Evolutionary conservation across 2,329 filamentous ascomycete genomes (phyloP).

Genomic region (Apiospora aurea): DNA sequence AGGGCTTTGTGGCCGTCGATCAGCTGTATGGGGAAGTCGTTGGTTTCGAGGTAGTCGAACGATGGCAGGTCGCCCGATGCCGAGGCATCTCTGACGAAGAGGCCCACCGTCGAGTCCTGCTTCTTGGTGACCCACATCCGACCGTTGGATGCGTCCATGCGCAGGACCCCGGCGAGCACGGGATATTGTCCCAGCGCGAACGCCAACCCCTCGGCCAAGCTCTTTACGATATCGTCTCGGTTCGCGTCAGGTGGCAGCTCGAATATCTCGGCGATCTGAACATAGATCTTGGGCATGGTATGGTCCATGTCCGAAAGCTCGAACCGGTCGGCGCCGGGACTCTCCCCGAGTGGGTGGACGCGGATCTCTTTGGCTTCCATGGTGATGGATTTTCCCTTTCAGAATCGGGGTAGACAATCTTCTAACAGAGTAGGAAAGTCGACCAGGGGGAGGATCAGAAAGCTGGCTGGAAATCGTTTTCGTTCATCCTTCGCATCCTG

Average conservation of each 20-base stretch:
- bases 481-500: background rate
- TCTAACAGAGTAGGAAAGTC: too few species aligned
- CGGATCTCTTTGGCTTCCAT: background rate
- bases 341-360: background rate
- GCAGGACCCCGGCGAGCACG: slow-evolving; percentile 31
- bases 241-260: slow-evolving; percentile 27
- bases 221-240: slow-evolving; percentile 29
- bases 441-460: background rate
- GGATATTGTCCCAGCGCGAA: slow-evolving; percentile 31
- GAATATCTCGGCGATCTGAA: slow-evolving; percentile 33
- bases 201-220: slow-evolving; percentile 31
- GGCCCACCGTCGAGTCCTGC: slow-evolving; percentile 28
- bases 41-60: slow-evolving; percentile 31
- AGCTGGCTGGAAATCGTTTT: background rate
- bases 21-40: slow-evolving; percentile 31
- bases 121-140: slow-evolving; percentile 33
- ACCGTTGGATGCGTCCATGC: slow-evolving; percentile 30
- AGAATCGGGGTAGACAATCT: too few species aligned
- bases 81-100: slow-evolving; percentile 30
- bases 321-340: slow-evolving; percentile 15
- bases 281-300: slow-evolving; percentile 38
- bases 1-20: slow-evolving; percentile 27
- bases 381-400: background rate
- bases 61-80: slow-evolving; percentile 28
- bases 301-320: slow-evolving; percentile 41